Base-by-base conservation (phyloP, 768 basidiomycete genomes). In the Tulasnella sp. region DNA sequence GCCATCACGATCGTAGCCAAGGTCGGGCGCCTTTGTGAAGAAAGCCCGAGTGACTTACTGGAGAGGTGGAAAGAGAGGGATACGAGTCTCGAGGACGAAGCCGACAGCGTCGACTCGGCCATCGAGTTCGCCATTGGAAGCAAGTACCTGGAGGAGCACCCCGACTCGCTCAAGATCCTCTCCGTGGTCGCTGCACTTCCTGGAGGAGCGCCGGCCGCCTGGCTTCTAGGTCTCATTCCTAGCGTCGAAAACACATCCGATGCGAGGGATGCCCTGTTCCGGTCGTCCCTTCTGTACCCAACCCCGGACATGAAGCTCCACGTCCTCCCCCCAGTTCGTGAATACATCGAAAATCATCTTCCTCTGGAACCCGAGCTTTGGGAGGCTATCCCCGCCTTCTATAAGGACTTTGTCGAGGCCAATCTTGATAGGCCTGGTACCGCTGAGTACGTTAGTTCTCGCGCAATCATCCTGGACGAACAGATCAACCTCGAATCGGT, bases 1-100 rank as follows among this genome's bases (percentile, higher is more conserved):
- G 73, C 72, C 3, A 64, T 75, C 29, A 70, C 67, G 21, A 65
- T 75, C 3, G 67, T 74, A 66, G 73, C 74, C 4, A 66, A 67
- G 30, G 58, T 61, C 2, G 65, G 62, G 53, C 47, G 47, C 10
- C 55, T 58, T 42, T 53, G 34, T 9, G 54, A 49, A n/a, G 50
- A 61, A 44, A 44, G 26, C 41, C 61, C 34, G 30, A 38, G 15
- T 5, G 24, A n/a, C 41, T 56, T 49, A 45, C 58, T 58, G n/a
- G 41, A n/a, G 11, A 59, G 43, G 51, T 64, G 43, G 58, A 47
- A 47, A 19, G 24, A 15, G 17, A 27, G 50, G 19, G 23, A 49
- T 24, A 64, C 63, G n/a, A 17, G 15, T 2, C 23, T 62, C 38
- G 11, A 61, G n/a, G 45, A 27, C 13, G 50, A 41, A 45, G 21